Base-by-base conservation (phyloP, 164 flowering plant genomes). In the Saururus chinensis region DNA sequence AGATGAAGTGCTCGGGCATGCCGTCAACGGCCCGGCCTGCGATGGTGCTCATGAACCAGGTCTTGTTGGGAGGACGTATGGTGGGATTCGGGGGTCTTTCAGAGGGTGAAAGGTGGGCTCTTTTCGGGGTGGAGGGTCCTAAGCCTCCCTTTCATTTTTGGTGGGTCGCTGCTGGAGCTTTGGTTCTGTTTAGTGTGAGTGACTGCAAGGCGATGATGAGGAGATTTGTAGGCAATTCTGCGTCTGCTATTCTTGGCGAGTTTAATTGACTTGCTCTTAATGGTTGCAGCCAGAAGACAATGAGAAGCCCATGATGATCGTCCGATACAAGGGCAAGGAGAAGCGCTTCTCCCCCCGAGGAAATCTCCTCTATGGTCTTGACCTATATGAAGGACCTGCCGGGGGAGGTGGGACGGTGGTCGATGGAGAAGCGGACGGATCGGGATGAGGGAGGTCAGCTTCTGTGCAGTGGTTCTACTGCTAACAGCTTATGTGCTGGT, bases 191-290 rank as follows among this genome's bases (percentile, higher is more conserved):
- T 25, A 65, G n/a, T n/a, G 48, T 61, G 26, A 64, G 62, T 8
- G 68, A 25, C 57, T 65, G 68, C 24, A 65, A 26, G 45, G 35
- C 35, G 62, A 30, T 48, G 20, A 65, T 24, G 19, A 59, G 25
- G 55, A 49, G 57, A 21, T 54, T 30, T 25, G n/a, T 7, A 26
- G 62, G 40, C 12, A 4, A 23, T 13, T 19, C 24, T 57, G 26
- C 25, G 26, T 64, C 49, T 30, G 51, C 20, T 49, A 35, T 22
- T 64, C 21, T 57, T 48, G 55, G 49, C 54, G 54, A 22, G 55
- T 26, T 86, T 48, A 82, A 81, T 22, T 71, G 89, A 67, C 92
- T 81, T 71, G 89, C 84, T 58, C 49, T 82, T 60, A 81, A 79
- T 53, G 92, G 84, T 25, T 78, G 84, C 25, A 68, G 77, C n/a